Conservation (phyloP, 2,329 filamentous ascomycete species). For the Xylariales sp. region DNA sequence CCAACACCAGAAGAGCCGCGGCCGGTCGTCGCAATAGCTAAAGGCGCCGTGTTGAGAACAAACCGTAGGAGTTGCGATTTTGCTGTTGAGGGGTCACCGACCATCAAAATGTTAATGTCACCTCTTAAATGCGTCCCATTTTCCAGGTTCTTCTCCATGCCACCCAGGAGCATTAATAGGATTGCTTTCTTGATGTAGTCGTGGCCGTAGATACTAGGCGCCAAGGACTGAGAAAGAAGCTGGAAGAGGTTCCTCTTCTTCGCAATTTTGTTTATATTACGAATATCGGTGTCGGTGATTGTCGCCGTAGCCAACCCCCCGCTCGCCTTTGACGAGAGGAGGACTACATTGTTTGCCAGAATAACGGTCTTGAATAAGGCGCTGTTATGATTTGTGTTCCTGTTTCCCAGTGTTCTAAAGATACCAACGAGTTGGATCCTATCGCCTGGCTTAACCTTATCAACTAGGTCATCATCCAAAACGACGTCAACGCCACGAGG, state of each 20-base stretch:
- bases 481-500: constrained; percentile 96
- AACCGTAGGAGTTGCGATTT: constrained; percentile 99
- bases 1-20: constrained; percentile 96
- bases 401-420: constrained; percentile 92
- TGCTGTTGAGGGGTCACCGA: constrained; percentile 96
- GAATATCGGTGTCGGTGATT: constrained; percentile 96
- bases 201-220: constrained; percentile 96
- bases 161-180: constrained; percentile 91
- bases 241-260: constrained; percentile 97
- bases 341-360: constrained; percentile 92
- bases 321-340: constrained; percentile 94
- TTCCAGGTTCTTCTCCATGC: constrained; percentile 98
- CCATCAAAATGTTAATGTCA: constrained; percentile 99
- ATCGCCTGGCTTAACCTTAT: constrained; percentile 94
- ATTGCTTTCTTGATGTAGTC: constrained; percentile 99
- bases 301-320: constrained; percentile 91
- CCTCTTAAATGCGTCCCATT: constrained; percentile 98
- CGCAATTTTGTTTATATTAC: constrained; percentile 97
- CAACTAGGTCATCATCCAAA: constrained; percentile 94
- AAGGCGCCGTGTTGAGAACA: constrained; percentile 93
- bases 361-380: constrained; percentile 95
- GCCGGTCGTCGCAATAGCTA: constrained; percentile 97
- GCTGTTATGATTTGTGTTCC: constrained; percentile 89
- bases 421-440: constrained; percentile 97
- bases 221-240: constrained; percentile 90